Evolutionary conservation across 768 basidiomycete genomes (phyloP).

Genomic region (Panaeolus papilionaceus): DNA sequence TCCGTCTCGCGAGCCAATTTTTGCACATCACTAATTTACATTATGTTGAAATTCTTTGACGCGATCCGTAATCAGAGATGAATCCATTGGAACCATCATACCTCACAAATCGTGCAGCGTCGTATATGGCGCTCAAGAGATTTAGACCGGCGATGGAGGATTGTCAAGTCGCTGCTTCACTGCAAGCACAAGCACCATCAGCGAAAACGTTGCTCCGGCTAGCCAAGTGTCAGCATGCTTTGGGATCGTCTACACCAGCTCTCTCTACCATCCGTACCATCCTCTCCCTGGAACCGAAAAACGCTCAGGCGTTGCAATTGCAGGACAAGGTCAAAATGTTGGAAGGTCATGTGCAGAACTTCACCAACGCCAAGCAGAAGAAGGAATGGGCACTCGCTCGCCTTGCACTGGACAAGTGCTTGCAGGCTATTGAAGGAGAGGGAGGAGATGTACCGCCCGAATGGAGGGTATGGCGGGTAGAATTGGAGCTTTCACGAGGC

Average conservation of each 20-base stretch:
- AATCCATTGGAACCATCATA: slow-evolving; percentile 75
- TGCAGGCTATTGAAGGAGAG: slow-evolving; percentile 76
- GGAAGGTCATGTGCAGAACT: slow-evolving; percentile 69
- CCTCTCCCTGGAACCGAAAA: slow-evolving; percentile 66
- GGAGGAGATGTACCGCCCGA: slow-evolving; percentile 77
- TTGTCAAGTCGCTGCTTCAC: slow-evolving; percentile 73
- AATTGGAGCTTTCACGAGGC: slow-evolving; percentile 75
- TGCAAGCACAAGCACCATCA: slow-evolving; percentile 68
- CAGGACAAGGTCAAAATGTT: slow-evolving; percentile 65
- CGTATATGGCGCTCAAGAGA: slow-evolving; percentile 81
- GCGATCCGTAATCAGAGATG: slow-evolving; percentile 46
- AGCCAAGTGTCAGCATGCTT: slow-evolving; percentile 83
- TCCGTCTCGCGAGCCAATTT: background rate
- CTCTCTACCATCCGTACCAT: slow-evolving; percentile 69
- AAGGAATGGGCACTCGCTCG: slow-evolving; percentile 82
- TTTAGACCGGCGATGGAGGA: slow-evolving; percentile 79
- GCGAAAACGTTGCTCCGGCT: slow-evolving; percentile 84
- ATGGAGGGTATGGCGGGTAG: slow-evolving; percentile 83
- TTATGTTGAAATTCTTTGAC: background rate
- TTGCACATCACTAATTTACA: background rate
- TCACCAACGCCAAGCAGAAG: slow-evolving; percentile 57
- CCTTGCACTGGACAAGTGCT: slow-evolving; percentile 80
- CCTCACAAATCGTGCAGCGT: slow-evolving; percentile 86
- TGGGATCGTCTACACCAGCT: slow-evolving; percentile 73
- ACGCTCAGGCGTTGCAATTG: slow-evolving; percentile 64